phyloP scores from a whole-genome alignment of 306 rosid species.

The Malus asiatica region DNA sequence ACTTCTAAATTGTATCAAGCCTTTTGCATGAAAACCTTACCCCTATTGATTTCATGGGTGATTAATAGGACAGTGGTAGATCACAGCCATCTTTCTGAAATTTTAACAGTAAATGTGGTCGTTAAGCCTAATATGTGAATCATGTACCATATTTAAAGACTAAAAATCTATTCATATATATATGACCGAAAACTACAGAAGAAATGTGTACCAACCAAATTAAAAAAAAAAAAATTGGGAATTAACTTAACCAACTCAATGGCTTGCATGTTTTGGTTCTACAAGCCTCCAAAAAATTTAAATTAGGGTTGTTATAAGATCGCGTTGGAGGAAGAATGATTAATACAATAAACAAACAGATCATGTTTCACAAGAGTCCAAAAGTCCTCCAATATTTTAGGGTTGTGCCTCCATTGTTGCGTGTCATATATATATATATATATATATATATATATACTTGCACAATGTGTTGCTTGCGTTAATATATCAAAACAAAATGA shows the following conservation, averaged over 20 bases:
- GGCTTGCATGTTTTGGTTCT: neutral
- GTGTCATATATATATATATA: neutral
- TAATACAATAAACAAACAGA: neutral
- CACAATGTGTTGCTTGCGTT: neutral
- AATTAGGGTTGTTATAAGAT: neutral
- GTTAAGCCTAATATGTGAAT: neutral
- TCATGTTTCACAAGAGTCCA: slow-evolving; percentile 7
- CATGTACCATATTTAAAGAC: neutral
- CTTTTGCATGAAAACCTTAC: no score
- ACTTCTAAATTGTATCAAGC: neutral
- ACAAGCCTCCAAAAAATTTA: neutral
- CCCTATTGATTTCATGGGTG: neutral
- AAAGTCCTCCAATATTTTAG: neutral
- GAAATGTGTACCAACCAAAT: neutral
- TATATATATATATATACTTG: neutral
- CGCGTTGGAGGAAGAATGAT: neutral
- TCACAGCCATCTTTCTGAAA: no score
- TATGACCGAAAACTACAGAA: neutral
- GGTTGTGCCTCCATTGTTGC: neutral
- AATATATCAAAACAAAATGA: slow-evolving; percentile 10
- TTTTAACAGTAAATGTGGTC: no score
- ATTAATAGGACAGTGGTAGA: no score
- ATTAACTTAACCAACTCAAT: neutral
- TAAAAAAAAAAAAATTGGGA: neutral
- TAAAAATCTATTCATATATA: no score